Percentiles rank a stretch among this genome's conserved stretches.
Evolutionary conservation across 805 yeast genomes (phyloP).

Genomic region (Peterozyma toletana): DNA sequence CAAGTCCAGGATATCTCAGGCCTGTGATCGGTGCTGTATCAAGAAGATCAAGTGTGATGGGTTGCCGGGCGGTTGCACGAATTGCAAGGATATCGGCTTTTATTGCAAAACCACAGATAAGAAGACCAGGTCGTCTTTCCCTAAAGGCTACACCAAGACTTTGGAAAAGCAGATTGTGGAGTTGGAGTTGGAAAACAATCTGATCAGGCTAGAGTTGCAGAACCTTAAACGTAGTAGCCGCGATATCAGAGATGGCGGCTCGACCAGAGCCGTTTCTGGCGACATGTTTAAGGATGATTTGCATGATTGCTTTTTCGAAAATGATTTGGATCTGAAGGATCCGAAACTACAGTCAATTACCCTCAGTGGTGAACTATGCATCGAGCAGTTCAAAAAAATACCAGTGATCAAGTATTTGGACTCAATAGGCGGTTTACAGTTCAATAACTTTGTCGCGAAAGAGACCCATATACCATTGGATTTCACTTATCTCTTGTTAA

Average conservation of each 20-base stretch:
- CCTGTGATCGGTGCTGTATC: slow-evolving; percentile 75
- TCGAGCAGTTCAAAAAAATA: slow-evolving; percentile 4
- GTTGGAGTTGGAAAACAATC: slow-evolving; percentile 48
- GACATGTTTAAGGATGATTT: neutral
- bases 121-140: slow-evolving; percentile 68
- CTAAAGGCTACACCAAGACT: slow-evolving; percentile 75
- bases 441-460: slow-evolving; percentile 2
- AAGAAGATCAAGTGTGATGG: slow-evolving; percentile 78
- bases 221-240: slow-evolving; percentile 13
- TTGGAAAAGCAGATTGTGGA: slow-evolving; percentile 56
- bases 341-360: neutral
- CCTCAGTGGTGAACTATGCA: neutral
- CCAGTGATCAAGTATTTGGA: slow-evolving; percentile 25
- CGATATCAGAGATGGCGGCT: neutral
- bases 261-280: neutral
- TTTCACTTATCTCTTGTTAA: slow-evolving; percentile 13
- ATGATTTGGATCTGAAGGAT: slow-evolving; percentile 7
- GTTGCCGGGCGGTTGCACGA: slow-evolving; percentile 55
- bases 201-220: slow-evolving; percentile 27
- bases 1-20: slow-evolving; percentile 56
- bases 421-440: neutral
- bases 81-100: slow-evolving; percentile 58
- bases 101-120: slow-evolving; percentile 70
- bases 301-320: neutral
- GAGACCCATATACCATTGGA: slow-evolving; percentile 33